Percentiles rank a stretch among this genome's conserved stretches.
Evolutionary conservation across 2,329 filamentous ascomycete genomes (phyloP).

Genomic region (Fusarium sp.): DNA sequence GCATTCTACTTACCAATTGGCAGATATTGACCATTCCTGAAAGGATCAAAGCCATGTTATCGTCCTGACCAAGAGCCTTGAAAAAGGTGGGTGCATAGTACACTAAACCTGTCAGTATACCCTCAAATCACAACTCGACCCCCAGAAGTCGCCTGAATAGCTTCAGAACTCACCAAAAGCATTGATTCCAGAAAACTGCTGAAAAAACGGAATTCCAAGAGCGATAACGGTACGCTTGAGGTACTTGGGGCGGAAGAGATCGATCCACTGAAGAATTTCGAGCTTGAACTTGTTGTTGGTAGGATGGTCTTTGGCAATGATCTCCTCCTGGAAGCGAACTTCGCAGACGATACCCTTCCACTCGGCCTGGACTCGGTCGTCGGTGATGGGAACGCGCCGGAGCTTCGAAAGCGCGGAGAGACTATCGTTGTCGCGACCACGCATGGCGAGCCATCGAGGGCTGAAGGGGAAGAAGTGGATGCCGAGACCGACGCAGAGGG

Average conservation of each 20-base stretch:
- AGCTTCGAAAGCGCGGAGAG: slow-evolving; percentile 52
- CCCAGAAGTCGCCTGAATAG: too few relatives aligned
- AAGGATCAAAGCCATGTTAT: background rate
- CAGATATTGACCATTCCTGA: background rate
- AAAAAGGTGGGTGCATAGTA: background rate
- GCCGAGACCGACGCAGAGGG: slow-evolving; percentile 47
- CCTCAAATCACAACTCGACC: background rate
- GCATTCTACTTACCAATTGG: background rate
- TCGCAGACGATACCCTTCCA: slow-evolving; percentile 63
- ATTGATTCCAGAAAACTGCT: background rate
- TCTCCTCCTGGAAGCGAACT: slow-evolving; percentile 56
- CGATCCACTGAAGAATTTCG: slow-evolving; percentile 58
- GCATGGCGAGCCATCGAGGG: slow-evolving; percentile 58
- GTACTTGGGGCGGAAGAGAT: slow-evolving; percentile 59
- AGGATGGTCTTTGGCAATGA: slow-evolving; percentile 14
- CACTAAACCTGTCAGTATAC: background rate
- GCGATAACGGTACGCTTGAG: slow-evolving; percentile 52
- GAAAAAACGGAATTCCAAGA: background rate
- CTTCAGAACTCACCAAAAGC: background rate
- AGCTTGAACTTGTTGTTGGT: slow-evolving; percentile 51
- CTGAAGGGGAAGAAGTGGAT: slow-evolving; percentile 60
- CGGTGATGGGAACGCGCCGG: slow-evolving; percentile 54
- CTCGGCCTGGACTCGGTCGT: slow-evolving; percentile 58
- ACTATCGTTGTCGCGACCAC: slow-evolving; percentile 53
- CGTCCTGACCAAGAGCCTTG: background rate